These are phyloP conservation scores for Begonia peltatifolia DNA, from an alignment of 306 rosid species.

Conservation along the genomic window DNA sequence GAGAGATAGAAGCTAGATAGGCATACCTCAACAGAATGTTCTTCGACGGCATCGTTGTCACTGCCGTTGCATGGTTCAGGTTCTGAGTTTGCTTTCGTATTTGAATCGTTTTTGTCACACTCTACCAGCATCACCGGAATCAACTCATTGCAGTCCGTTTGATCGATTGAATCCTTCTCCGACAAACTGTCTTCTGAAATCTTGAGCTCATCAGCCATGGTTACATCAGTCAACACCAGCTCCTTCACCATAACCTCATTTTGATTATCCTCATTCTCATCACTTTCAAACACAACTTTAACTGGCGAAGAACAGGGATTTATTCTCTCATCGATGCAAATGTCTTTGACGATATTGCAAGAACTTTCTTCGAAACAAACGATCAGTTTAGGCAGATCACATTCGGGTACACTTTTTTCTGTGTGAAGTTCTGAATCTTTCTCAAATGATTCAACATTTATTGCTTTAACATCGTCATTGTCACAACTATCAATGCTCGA, in stretches of 20 bases:
- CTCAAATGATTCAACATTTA: constrained; percentile 18
- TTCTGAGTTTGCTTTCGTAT: not conserved
- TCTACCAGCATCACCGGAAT: not conserved
- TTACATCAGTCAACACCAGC: not conserved
- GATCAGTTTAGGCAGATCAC: constrained; percentile 39
- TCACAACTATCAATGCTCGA: not conserved
- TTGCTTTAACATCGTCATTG: constrained; percentile 6
- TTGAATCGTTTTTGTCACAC: not conserved
- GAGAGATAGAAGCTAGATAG: not conserved
- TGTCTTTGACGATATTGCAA: constrained; percentile 58
- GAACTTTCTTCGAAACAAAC: constrained; percentile 44
- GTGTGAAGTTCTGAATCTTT: constrained; percentile 22
- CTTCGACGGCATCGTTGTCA: constrained; percentile 13
- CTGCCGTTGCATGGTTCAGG: not conserved
- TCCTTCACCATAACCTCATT: not conserved
- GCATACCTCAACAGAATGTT: constrained; percentile 33
- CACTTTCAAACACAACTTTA: constrained; percentile 29
- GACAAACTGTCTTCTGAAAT: not conserved
- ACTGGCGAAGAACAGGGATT: constrained; percentile 17
- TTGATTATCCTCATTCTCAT: constrained; percentile 15
- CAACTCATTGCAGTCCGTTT: not conserved
- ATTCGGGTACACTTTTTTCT: constrained; percentile 47
- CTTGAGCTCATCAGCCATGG: not conserved
- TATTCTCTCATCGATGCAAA: constrained; percentile 65
- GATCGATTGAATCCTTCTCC: not conserved